Conservation (phyloP, 371 early-diverging fungal genomes). For the Sporodiniella umbellata region DNA sequence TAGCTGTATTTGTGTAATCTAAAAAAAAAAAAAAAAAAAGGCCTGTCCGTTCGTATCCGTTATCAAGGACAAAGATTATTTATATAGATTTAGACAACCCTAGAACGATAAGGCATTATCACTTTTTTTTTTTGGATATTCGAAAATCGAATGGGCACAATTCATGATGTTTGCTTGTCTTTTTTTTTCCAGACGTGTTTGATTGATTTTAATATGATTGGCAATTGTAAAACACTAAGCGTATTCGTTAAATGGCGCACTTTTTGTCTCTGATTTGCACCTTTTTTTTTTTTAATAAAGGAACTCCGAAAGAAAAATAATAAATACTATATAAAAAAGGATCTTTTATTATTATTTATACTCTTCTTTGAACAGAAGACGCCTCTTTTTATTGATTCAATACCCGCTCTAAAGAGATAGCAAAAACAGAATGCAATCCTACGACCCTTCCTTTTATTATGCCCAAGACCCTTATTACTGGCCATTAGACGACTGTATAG, state of each 20-base stretch:
- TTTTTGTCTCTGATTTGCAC: no score
- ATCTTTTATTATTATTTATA: conserved; percentile 1
- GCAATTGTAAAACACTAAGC: no score
- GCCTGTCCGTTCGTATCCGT: conserved; percentile 26
- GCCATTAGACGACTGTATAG: not conserved
- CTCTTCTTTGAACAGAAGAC: not conserved
- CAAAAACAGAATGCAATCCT: not conserved
- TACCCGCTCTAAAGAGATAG: no score
- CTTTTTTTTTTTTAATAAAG: no score
- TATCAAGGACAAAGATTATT: conserved; percentile 15
- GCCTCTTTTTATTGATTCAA: not conserved
- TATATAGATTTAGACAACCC: not conserved
- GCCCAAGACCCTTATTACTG: not conserved
- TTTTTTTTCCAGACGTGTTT: not conserved
- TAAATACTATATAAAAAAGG: no score
- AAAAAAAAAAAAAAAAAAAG: no score
- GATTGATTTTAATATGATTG: not conserved
- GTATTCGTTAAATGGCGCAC: no score
- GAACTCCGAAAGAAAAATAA: not conserved
- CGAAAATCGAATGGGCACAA: no score
- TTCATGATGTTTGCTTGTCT: not conserved
- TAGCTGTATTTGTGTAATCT: not conserved
- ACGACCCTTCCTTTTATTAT: not conserved
- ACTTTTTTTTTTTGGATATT: no score
- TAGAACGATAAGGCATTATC: not conserved